A percentile compares a stretch with the other conserved stretches of the same genome.
Conservation (phyloP, 176 grass and related monocot genomes). For the Carex pumila region DNA sequence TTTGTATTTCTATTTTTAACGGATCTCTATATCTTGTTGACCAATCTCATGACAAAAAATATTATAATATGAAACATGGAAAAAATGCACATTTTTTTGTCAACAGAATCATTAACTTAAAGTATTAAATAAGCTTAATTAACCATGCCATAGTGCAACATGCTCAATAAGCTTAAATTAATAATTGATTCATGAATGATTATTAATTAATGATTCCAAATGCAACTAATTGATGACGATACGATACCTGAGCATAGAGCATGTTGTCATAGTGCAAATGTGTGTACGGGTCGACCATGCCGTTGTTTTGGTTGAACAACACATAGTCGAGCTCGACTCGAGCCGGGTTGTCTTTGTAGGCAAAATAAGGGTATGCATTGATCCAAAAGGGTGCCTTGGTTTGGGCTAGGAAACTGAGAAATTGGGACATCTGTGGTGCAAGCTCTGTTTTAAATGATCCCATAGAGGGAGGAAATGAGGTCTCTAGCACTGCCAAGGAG, state of each 20-base stretch:
- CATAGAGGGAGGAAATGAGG: conserved; percentile 80
- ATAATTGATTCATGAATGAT: not conserved
- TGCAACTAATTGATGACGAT: not conserved
- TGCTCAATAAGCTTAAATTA: not conserved
- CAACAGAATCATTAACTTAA: not conserved
- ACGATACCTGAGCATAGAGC: conserved; percentile 67
- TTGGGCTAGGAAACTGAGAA: conserved; percentile 55
- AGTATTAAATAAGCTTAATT: not conserved
- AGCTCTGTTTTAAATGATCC: conserved; percentile 56
- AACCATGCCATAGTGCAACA: too few relatives aligned
- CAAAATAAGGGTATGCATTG: conserved; percentile 91
- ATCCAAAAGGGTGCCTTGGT: conserved; percentile 78
- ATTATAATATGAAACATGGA: not conserved
- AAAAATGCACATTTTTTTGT: not conserved
- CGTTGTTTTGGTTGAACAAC: conserved; percentile 45
- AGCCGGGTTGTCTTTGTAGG: conserved; percentile 68
- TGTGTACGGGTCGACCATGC: conserved; percentile 76
- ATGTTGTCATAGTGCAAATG: conserved; percentile 85
- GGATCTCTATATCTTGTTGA: not conserved
- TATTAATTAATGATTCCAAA: not conserved
- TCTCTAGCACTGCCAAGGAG: conserved; percentile 73
- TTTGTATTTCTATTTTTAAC: not conserved
- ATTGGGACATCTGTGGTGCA: conserved; percentile 41
- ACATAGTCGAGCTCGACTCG: conserved; percentile 57
- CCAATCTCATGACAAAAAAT: not conserved